phyloP scores from a whole-genome alignment of 2,329 filamentous ascomycete genomes.

The Penicillium sp. region DNA sequence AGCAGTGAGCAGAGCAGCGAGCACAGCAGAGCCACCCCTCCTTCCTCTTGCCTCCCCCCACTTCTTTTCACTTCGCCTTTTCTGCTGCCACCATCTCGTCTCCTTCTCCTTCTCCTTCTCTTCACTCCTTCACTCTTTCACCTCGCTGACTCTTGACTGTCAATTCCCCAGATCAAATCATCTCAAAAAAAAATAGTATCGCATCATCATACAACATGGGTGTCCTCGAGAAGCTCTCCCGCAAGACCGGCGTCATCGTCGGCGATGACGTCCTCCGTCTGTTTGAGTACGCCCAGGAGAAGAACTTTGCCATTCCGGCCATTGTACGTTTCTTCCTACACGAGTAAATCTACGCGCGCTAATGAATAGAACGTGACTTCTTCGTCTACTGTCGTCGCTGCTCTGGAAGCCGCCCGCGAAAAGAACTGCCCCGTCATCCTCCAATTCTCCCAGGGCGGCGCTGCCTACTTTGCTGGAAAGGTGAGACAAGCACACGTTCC shows the following conservation, averaged over 20 bases:
- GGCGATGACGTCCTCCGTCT: constrained; percentile 66
- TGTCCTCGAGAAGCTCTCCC: constrained; percentile 53
- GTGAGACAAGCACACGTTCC: constrained; percentile 36
- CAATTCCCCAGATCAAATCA: not conserved
- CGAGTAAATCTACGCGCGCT: not conserved
- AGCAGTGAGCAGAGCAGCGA: not conserved
- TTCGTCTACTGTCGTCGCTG: constrained; percentile 77
- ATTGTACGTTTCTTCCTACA: constrained; percentile 50
- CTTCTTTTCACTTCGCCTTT: constrained; percentile 12
- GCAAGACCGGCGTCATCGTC: constrained; percentile 64
- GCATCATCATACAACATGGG: constrained; percentile 35
- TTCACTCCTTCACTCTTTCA: not conserved
- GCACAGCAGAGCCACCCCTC: not conserved
- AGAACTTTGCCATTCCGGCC: constrained; percentile 84
- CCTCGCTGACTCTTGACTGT: not conserved
- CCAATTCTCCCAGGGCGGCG: constrained; percentile 89
- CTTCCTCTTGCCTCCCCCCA: constrained; percentile 7
- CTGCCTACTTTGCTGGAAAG: constrained; percentile 89
- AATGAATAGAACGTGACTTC: constrained; percentile 74
- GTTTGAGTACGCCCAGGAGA: constrained; percentile 85
- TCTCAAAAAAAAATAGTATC: not conserved
- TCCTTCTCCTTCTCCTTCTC: constrained; percentile 4
- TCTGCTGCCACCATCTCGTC: constrained; percentile 1
- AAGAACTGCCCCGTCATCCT: constrained; percentile 87
- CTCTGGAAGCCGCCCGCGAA: constrained; percentile 93